These are phyloP conservation scores for Mycena floridula DNA, from an alignment of 768 basidiomycete species.

Conservation along the genomic window DNA sequence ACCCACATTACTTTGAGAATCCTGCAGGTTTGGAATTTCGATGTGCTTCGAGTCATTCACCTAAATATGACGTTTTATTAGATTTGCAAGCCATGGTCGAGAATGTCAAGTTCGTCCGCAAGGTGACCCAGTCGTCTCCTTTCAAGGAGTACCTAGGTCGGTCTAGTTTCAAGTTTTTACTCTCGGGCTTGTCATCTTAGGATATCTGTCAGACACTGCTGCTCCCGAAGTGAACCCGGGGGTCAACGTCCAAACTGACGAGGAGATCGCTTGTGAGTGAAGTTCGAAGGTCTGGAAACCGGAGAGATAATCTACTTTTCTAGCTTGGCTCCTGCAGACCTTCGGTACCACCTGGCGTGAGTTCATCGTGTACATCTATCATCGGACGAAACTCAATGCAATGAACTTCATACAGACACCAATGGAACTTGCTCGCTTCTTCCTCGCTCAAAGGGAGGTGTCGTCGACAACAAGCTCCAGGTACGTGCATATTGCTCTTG, in stretches of 20 bases:
- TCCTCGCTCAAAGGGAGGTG: slow-evolving; percentile 41
- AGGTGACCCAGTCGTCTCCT: slow-evolving; percentile 18
- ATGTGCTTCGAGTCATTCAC: slow-evolving; percentile 20
- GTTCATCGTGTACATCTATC: slow-evolving; percentile 7
- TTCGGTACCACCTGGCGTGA: slow-evolving; percentile 20
- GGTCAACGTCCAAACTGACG: not conserved
- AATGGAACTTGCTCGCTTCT: slow-evolving; percentile 47
- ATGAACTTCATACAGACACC: slow-evolving; percentile 27
- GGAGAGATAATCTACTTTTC: too few species aligned
- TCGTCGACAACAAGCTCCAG: slow-evolving; percentile 42
- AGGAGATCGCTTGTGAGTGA: not conserved
- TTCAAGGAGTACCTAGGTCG: slow-evolving; percentile 10
- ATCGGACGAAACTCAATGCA: slow-evolving; percentile 3
- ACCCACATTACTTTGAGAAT: too few species aligned
- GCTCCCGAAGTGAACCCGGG: not conserved
- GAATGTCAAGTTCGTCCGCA: slow-evolving; percentile 25
- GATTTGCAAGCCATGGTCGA: slow-evolving; percentile 28
- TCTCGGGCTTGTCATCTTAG: too few species aligned
- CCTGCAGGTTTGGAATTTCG: slow-evolving; percentile 35
- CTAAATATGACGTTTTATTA: slow-evolving; percentile 3
- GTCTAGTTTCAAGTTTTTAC: not conserved
- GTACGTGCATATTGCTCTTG: slow-evolving; percentile 17
- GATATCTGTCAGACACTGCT: too few species aligned
- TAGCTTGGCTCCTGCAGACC: slow-evolving; percentile 13
- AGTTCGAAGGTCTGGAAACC: too few species aligned